These are phyloP conservation scores for Novakomyces olei DNA, from an alignment of 805 yeast genomes.

Conservation along the genomic window DNA sequence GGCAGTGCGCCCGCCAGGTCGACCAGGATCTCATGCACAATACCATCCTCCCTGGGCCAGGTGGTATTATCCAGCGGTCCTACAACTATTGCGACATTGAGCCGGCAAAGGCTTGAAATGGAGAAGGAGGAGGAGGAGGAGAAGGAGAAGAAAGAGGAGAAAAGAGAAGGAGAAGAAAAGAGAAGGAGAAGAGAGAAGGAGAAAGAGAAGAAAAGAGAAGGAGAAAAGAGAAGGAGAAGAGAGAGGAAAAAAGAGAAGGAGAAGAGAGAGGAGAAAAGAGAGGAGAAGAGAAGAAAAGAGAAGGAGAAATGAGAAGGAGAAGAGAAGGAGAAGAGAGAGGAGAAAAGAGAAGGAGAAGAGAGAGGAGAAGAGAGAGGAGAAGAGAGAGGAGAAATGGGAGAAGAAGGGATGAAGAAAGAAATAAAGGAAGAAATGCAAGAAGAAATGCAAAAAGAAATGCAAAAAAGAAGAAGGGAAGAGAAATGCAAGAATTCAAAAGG, in stretches of 20 bases:
- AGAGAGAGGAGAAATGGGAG: neutral
- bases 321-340: neutral
- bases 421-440: neutral
- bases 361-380: neutral
- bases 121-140: neutral
- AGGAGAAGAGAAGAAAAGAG: neutral
- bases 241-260: neutral
- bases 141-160: neutral
- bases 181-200: neutral
- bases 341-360: neutral
- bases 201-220: neutral
- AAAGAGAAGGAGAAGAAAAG: neutral
- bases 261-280: neutral
- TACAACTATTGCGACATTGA: neutral
- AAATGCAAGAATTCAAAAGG: too few species aligned
- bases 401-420: slow-evolving; percentile 1
- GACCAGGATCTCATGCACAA: slow-evolving; percentile 58
- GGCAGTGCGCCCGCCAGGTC: slow-evolving; percentile 92
- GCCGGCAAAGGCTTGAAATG: neutral
- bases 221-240: neutral
- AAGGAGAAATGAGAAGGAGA: neutral
- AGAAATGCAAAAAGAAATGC: too few species aligned
- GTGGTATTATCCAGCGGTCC: slow-evolving; percentile 61
- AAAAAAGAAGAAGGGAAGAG: too few species aligned
- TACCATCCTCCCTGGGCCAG: slow-evolving; percentile 78